Percentiles rank a stretch among this genome's conserved stretches.
phyloP scores from a whole-genome alignment of 1,139 yeast species.

The Debaryomyces coudertii region DNA sequence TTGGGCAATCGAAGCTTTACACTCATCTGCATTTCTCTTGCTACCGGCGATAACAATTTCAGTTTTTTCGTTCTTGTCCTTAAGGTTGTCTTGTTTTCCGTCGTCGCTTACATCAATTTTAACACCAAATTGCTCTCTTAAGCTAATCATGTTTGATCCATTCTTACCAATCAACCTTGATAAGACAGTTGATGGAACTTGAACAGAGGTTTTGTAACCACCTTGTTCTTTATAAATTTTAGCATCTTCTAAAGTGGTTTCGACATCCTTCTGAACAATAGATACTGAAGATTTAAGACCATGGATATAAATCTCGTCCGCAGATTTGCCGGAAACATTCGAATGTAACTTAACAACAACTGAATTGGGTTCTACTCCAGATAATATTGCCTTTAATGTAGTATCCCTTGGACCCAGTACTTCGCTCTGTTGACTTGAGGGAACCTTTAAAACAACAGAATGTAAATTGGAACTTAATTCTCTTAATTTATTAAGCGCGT shows the following conservation, averaged over 20 bases:
- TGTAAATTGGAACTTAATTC: slow-evolving; percentile 58
- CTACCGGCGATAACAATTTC: slow-evolving; percentile 72
- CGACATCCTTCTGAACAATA: slow-evolving; percentile 55
- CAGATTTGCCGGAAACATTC: slow-evolving; percentile 43
- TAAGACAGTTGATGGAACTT: slow-evolving; percentile 68
- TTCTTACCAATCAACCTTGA: slow-evolving; percentile 88
- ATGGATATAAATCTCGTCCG: slow-evolving; percentile 60
- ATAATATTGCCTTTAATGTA: slow-evolving; percentile 55
- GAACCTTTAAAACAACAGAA: slow-evolving; percentile 54
- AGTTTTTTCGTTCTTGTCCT: slow-evolving; percentile 50
- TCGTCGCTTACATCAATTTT: slow-evolving; percentile 62
- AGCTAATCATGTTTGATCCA: slow-evolving; percentile 70
- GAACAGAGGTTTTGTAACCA: slow-evolving; percentile 52
- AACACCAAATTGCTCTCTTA: slow-evolving; percentile 80
- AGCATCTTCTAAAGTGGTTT: slow-evolving; percentile 61
- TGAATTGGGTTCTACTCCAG: slow-evolving; percentile 40
- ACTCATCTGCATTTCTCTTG: slow-evolving; percentile 77
- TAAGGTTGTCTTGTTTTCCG: slow-evolving; percentile 28
- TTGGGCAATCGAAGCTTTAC: slow-evolving; percentile 59
- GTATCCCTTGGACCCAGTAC: slow-evolving; percentile 61
- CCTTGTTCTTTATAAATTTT: slow-evolving; percentile 63
- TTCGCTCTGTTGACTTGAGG: slow-evolving; percentile 58
- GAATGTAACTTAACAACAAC: slow-evolving; percentile 46
- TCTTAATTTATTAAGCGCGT: slow-evolving; percentile 59
- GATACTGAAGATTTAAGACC: slow-evolving; percentile 66